These are phyloP conservation scores for Hypomyces rosellus DNA, from an alignment of 2,329 filamentous ascomycete species.

Conservation along the genomic window DNA sequence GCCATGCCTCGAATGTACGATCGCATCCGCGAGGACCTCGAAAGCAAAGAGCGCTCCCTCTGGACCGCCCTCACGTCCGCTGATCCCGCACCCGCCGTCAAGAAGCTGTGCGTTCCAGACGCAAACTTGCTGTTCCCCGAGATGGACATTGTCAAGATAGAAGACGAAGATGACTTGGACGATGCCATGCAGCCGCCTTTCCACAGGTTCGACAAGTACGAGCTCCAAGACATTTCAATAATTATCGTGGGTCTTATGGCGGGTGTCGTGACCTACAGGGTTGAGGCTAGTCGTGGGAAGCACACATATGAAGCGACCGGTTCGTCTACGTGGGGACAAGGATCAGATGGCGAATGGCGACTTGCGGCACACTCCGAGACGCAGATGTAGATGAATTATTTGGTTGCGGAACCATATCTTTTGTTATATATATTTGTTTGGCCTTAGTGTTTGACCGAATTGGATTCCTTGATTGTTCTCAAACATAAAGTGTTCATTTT, in stretches of 20 bases:
- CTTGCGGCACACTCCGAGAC: background rate
- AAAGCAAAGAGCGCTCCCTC: constrained; percentile 10
- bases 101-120: constrained; percentile 10
- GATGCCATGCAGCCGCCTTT: constrained; percentile 9
- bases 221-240: constrained; percentile 4
- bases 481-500: too few relatives aligned
- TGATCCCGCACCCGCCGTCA: constrained; percentile 8
- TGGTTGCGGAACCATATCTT: too few relatives aligned
- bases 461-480: too few relatives aligned
- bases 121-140: constrained; percentile 11
- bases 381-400: background rate
- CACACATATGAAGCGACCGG: constrained; percentile 6
- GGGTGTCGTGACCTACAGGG: constrained; percentile 12
- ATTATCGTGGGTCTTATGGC: constrained; percentile 12
- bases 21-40: constrained; percentile 11
- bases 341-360: constrained; percentile 10
- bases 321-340: constrained; percentile 11
- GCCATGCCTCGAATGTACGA: constrained; percentile 11
- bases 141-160: constrained; percentile 7
- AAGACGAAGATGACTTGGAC: constrained; percentile 7
- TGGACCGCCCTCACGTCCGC: constrained; percentile 11
- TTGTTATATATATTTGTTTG: background rate
- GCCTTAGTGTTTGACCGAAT: too few relatives aligned
- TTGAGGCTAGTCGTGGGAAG: constrained; percentile 6
- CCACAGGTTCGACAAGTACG: constrained; percentile 10